Base-by-base conservation (phyloP, 169 alveolate genomes). In the Theileria luwenshuni region DNA sequence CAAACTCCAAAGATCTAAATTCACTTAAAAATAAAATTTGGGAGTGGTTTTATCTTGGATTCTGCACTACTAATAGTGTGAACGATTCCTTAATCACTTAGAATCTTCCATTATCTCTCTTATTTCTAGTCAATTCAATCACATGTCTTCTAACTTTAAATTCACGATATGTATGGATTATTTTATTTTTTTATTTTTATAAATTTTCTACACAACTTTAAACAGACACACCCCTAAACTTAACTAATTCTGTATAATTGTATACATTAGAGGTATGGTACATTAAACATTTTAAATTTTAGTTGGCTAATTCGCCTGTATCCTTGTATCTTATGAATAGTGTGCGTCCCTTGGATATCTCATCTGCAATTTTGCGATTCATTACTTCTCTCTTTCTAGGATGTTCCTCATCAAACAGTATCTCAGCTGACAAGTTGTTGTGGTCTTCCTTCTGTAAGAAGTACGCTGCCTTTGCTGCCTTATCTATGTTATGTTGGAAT, bases 381-480 rank as follows among this genome's bases (percentile, higher is more conserved):
- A 32, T 33, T 13, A 32, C 8, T 35, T 67, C 41, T 28, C 56
- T 74, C 8, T 74, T 68, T 1, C 68, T 74, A 3, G 52, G 52
- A 33, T 68, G 73, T 32, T 58, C 68, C 77, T 79, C 87, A 71
- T 79, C 87, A 61, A 72, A 71, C 13, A 79, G 32, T 19, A 79
- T 25, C 77, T 79, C 79, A 3, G 87, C 87, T 43, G 79, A 79
- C 30, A 79, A 32, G 77, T 79, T 79, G 65, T 79, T 69, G 51
- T 75, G 76, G 35, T 54, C 73, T 71, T 79, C 87, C 83, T 79
- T 79, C 56, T 72, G 52, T 3, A 79, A 65, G 43, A 79, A 42
- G 59, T 79, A 79, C 19, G 69, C 76, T 27, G 74, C 87, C 76
- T 71, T 79, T 19, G 48, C 33, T 32, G 61, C 35, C 13, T 70